Base-by-base conservation (phyloP, 805 yeast species). In the Nakazawaea ambrosiae region DNA sequence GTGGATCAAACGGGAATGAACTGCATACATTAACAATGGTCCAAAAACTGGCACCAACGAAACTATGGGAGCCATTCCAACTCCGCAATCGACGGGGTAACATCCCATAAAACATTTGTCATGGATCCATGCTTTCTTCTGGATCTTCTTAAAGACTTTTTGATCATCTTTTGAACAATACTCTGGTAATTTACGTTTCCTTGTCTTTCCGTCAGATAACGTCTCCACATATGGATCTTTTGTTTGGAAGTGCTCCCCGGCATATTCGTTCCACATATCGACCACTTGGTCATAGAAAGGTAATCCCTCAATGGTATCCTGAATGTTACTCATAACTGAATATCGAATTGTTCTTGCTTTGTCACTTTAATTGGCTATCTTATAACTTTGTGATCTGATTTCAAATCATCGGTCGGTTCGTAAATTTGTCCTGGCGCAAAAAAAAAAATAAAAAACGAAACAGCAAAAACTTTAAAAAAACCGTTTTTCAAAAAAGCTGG, bases 71-170 rank as follows among this genome's bases (percentile, higher is more conserved):
- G 82, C 90, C 50, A 81, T 57, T 0, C 96, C 96, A 15, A 83
- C 48, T 1, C 92, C 90, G 46, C 86, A 70, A 58, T 78, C 88
- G 46, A 73, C 66, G 10, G 83, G 79, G 32, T 78, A 79, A 45
- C 89, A 79, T 0, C 95, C 95, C 55, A 83, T 66, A 49, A 86
- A 73, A 54, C 94, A 85, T 46, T 73, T 71, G 54, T 90, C 97
- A 53, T 90, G 88, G 12, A 70, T 51, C 96, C 96, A 89, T 0
- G 97, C 97, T 43, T 75, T 70, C 35, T 62, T 67, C 51, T 81
- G 89, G n/a, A 88, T 63, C 19, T 55, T 60, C 52, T 79, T 82
- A 94, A 92, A 90, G 6, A 68, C 61, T 48, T 73, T 71, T 33
- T 69, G 73, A 45, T 87, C 92, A 27, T 66, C 62, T 36, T 73